Evolutionary conservation across 1,284 basidiomycete species (phyloP).

Genomic region (Sporisorium reilianum): DNA sequence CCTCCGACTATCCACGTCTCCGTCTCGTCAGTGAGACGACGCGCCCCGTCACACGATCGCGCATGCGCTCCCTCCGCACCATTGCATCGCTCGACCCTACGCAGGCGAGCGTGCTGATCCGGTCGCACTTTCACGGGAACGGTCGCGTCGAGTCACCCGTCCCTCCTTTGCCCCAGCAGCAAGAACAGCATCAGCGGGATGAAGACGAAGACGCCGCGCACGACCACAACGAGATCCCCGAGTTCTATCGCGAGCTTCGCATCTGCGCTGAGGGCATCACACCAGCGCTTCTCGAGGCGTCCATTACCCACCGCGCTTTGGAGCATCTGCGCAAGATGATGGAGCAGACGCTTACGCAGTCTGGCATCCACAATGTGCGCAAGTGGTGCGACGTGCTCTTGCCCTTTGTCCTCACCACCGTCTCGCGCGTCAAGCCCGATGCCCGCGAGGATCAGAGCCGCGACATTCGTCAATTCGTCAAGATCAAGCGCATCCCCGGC

Average conservation of each 20-base stretch:
- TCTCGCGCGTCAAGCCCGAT: conserved; percentile 66
- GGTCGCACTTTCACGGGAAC: conserved; percentile 35
- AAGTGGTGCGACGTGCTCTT: conserved; percentile 63
- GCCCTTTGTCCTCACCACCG: conserved; percentile 59
- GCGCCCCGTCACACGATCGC: conserved; percentile 29
- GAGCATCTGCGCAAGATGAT: conserved; percentile 62
- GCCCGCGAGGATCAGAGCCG: conserved; percentile 79
- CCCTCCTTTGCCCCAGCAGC: conserved; percentile 9
- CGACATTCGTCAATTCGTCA: conserved; percentile 94
- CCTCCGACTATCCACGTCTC: conserved; percentile 46
- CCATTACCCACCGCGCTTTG: conserved; percentile 43
- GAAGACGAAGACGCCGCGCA: conserved; percentile 19
- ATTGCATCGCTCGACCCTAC: conserved; percentile 46
- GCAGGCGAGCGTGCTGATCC: conserved; percentile 40
- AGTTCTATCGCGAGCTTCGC: conserved; percentile 45
- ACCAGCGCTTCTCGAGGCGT: conserved; percentile 42
- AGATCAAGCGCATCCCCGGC: conserved; percentile 98
- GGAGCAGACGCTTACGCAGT: conserved; percentile 56
- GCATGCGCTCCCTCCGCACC: conserved; percentile 46
- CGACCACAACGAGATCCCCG: conserved; percentile 25
- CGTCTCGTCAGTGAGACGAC: conserved; percentile 48
- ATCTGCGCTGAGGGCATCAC: conserved; percentile 51
- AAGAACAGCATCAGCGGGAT: conserved; percentile 5
- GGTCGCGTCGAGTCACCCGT: conserved; percentile 31
- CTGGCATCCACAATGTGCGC: conserved; percentile 46